Percentiles rank a stretch among this genome's conserved stretches.
Conservation (phyloP, 208 protist species). For the Crithidia mellificae region DNA sequence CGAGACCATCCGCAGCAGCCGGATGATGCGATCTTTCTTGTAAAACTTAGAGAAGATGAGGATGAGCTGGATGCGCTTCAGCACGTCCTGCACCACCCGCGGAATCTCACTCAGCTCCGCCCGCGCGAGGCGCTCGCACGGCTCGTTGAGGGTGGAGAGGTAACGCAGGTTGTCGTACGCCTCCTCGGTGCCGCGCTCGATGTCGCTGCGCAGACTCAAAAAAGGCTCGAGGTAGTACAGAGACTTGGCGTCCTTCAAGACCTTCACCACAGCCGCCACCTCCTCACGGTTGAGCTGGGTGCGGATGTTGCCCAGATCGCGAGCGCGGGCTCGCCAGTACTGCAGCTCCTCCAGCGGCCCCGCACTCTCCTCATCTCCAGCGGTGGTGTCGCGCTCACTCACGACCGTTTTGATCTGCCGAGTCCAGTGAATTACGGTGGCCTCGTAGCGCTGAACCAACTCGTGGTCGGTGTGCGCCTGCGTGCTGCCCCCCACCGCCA, state of each 20-base stretch:
- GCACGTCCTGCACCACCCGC: slow-evolving; percentile 86
- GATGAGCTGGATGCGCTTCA: slow-evolving; percentile 93
- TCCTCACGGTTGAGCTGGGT: slow-evolving; percentile 92
- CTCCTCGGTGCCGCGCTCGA: slow-evolving; percentile 93
- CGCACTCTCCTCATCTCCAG: slow-evolving; percentile 45
- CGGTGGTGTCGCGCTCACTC: slow-evolving; percentile 62
- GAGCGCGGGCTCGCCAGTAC: slow-evolving; percentile 94
- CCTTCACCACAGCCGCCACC: slow-evolving; percentile 90
- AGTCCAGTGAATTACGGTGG: slow-evolving; percentile 98
- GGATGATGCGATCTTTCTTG: slow-evolving; percentile 94
- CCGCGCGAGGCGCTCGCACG: slow-evolving; percentile 89
- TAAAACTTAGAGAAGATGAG: slow-evolving; percentile 93
- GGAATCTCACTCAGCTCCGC: slow-evolving; percentile 91
- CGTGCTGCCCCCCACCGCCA: slow-evolving; percentile 39
- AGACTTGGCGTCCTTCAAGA: slow-evolving; percentile 92
- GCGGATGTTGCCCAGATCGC: slow-evolving; percentile 94
- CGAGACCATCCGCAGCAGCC: slow-evolving; percentile 93
- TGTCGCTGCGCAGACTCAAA: slow-evolving; percentile 90
- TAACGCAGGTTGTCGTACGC: slow-evolving; percentile 96
- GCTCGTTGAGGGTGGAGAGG: slow-evolving; percentile 92
- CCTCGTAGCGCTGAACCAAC: slow-evolving; percentile 96
- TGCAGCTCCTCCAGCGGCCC: slow-evolving; percentile 96
- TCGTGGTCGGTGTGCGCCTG: slow-evolving; percentile 91
- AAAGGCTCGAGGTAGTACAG: slow-evolving; percentile 95
- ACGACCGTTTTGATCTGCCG: slow-evolving; percentile 98